A percentile compares a stretch with the other conserved stretches of the same genome.
These are phyloP conservation scores for Camellia lanceoleosa DNA, from an alignment of 148 eudicot genomes.

Conservation along the genomic window DNA sequence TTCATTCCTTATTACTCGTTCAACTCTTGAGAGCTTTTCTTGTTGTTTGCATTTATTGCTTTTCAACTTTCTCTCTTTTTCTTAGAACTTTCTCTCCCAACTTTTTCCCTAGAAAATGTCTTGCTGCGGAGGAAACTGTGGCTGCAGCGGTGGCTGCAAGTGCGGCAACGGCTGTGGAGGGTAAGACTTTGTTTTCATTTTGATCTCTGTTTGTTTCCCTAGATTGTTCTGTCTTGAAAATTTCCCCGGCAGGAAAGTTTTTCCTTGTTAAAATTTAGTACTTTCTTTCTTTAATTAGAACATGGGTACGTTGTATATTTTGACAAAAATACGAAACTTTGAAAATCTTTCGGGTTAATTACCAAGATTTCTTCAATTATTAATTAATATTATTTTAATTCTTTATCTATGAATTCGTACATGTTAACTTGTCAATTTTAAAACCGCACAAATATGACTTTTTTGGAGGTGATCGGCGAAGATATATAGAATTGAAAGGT, in stretches of 20 bases:
- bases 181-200: constrained; percentile 20
- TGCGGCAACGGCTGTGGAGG: constrained; percentile 78
- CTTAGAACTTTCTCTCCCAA: not conserved
- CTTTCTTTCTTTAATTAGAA: not conserved
- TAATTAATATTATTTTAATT: no score
- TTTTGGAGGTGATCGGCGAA: no score
- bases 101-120: constrained; percentile 38
- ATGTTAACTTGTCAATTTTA: no score
- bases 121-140: constrained; percentile 76
- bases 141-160: constrained; percentile 64
- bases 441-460: no score
- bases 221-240: not conserved
- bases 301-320: no score
- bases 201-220: no score
- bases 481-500: no score
- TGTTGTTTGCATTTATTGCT: not conserved
- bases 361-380: no score
- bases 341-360: no score
- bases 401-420: no score
- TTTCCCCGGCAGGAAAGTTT: no score
- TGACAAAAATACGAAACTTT: no score
- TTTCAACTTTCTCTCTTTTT: not conserved
- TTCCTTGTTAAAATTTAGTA: not conserved
- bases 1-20: not conserved
- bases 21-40: not conserved